Evolutionary conservation across 441 rosid species (phyloP), one percentile per base, ranked within the genome.

Genomic region (Eutrema salsugineum): DNA sequence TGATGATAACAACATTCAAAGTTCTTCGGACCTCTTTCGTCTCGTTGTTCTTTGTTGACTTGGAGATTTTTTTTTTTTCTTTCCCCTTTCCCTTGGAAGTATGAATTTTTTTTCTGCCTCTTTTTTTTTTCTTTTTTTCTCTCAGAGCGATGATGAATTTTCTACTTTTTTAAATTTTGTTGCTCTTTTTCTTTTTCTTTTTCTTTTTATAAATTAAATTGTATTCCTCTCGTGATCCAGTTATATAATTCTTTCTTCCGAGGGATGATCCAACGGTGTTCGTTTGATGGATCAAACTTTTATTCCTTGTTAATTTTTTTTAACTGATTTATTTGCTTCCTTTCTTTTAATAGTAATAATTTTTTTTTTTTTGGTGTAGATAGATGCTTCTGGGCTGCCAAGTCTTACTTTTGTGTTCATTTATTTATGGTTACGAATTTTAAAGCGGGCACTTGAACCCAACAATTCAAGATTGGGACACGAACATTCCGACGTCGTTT

Each of bases 21-120:
- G 38, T 68, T 68, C 58, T 53, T 75, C 69, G n/a, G 57, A 75
- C 73, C 78, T 75, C 30, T 15, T 49, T 65, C 32, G 60, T 22
- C 51, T 66, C 78, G 78, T 68, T 75, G 74, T 75, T 75, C 28
- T 75, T 75, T 75, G 78, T 75, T 75, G 78, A 76, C 70, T 68
- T 68, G 75, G 38, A 33, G 8, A 15, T 19, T 15, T 55, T 62
- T 36, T 44, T 33, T 16, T 28, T 33, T 62, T 42, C 15, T 16
- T 62, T 63, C 22, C 63, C 63, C 66, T 68, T 68, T 62, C 61
- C 59, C 54, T 53, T 56, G 57, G 55, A 76, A 70, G 56, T 70
- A 56, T 70, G 75, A 63, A 55, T 63, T 38, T 66, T 55, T 55
- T 28, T 44, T 58, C 11, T 17, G 11, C 35, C 59, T 54, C 6